A percentile compares a stretch with the other conserved stretches of the same genome.
These are phyloP conservation scores for Diaporthe humulicola DNA, from an alignment of 2,329 filamentous ascomycete species.

Conservation along the genomic window DNA sequence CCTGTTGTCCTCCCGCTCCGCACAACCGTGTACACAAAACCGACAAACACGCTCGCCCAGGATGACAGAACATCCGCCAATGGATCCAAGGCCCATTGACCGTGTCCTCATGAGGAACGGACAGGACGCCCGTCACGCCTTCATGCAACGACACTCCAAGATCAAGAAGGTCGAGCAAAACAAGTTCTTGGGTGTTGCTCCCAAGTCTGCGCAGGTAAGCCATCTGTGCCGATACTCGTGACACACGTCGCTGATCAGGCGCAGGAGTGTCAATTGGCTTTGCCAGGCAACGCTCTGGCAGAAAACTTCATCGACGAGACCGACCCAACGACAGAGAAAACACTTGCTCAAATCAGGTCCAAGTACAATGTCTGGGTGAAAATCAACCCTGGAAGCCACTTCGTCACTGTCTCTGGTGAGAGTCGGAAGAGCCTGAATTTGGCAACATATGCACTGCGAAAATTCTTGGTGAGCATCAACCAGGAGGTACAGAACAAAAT, in stretches of 20 bases:
- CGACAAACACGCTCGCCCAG: neutral
- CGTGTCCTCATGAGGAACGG: neutral
- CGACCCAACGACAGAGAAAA: conserved; percentile 18
- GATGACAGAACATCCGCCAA: neutral
- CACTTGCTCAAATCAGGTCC: conserved; percentile 22
- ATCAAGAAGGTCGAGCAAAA: conserved; percentile 6
- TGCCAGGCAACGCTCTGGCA: conserved; percentile 21
- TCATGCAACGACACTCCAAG: neutral
- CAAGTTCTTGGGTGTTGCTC: conserved; percentile 19
- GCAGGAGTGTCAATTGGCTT: conserved; percentile 22
- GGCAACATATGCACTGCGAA: conserved; percentile 25
- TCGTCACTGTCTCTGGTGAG: conserved; percentile 7
- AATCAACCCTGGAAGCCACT: neutral
- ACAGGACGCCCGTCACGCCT: neutral
- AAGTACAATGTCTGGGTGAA: conserved; percentile 24
- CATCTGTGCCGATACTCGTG: neutral
- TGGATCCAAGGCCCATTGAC: neutral
- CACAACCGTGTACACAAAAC: neutral
- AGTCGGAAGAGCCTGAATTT: neutral
- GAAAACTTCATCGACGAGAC: conserved; percentile 19
- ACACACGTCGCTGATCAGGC: neutral
- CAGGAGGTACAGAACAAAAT: conserved; percentile 17
- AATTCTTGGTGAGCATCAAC: conserved; percentile 23
- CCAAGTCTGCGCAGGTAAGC: conserved; percentile 1
- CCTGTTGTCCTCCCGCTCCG: neutral